Evolutionary conservation across 768 basidiomycete species (phyloP), one percentile per base, ranked within the genome.

Genomic region (Termitomyces eurrhizus): DNA sequence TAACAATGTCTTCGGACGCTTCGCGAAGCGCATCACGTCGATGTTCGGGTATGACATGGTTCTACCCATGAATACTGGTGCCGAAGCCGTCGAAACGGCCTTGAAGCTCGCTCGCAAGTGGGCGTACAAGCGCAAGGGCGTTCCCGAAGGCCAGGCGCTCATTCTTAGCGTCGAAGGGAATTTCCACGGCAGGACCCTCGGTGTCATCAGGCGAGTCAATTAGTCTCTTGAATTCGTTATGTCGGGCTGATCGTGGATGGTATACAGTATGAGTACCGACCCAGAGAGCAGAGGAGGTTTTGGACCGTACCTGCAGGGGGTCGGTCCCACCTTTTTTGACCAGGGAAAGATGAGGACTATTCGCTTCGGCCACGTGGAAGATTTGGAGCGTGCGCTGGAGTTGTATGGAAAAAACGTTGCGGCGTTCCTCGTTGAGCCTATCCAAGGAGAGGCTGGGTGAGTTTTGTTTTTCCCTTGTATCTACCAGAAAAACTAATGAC

Each of bases 361-460:
- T 68, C 83, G 93, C 46, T 98, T 89, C 75, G 93, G 93, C 35
- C 80, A 89, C 61, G 79, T 90, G 26, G 85, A 85, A 24, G 96
- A 97, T 67, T 73, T 98, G n/a, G 84, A 88, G 70, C 79, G 80
- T 12, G 96, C 93, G 6, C 73, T 99, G 35, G 87, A 92, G 62
- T 70, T 87, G 41, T 80, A 95, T 70, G 95, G 96, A 9, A 74
- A 88, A 62, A 81, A 90, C 60, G 86, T 92, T 29, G 97, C 95
- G 7, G 96, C 92, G 1, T 95, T 99, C 79, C 80, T 99, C 58
- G 83, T 99, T 3, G 97, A 99, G 75, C 97, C 97, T 6, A 98
- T 99, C 63, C 97, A 99, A 72, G 96, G 96, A n/a, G 96, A 98
- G 75, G 96, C 96, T 18, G 95, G 94, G 92, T 93, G 71, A 49